Evolutionary conservation across 768 basidiomycete species (phyloP).

Genomic region (Cystofilobasidium macerans): DNA sequence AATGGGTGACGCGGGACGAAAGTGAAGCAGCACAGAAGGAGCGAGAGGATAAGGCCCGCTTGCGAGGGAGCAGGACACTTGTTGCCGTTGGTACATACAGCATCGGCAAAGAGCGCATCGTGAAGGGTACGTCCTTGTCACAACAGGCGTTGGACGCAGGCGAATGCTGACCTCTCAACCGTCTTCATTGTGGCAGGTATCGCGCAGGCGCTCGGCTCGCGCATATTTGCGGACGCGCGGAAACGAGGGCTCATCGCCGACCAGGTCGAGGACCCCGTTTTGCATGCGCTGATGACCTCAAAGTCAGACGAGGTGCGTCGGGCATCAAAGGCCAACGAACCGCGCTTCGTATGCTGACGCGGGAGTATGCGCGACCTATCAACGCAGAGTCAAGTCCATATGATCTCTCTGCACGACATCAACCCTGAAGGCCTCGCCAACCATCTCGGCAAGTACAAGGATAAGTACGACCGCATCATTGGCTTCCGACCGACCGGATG

Average conservation of each 20-base stretch:
- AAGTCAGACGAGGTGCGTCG: constrained; percentile 52
- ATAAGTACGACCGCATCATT: constrained; percentile 57
- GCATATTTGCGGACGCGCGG: constrained; percentile 77
- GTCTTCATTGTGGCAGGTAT: constrained; percentile 49
- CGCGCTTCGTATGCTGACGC: background rate
- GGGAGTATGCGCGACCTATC: too few species aligned
- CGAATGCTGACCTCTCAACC: constrained; percentile 9
- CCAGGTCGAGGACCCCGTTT: constrained; percentile 51
- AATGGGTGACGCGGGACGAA: constrained; percentile 38
- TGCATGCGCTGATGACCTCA: constrained; percentile 62
- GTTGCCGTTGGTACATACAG: constrained; percentile 61
- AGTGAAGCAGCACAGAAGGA: constrained; percentile 32
- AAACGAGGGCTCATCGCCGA: constrained; percentile 64
- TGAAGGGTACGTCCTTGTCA: constrained; percentile 55
- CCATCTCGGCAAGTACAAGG: constrained; percentile 66
- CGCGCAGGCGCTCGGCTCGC: constrained; percentile 65
- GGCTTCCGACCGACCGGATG: constrained; percentile 92
- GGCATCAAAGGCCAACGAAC: background rate
- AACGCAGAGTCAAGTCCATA: constrained; percentile 54
- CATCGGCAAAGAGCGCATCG: constrained; percentile 93
- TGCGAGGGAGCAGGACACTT: constrained; percentile 31
- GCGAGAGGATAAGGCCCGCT: constrained; percentile 26
- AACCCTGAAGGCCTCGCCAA: constrained; percentile 61
- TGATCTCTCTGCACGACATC: constrained; percentile 65
- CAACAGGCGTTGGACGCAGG: background rate